These are phyloP conservation scores for Halophytophthora polymorphica DNA, from an alignment of 352 stramenopile species.

Conservation along the genomic window DNA sequence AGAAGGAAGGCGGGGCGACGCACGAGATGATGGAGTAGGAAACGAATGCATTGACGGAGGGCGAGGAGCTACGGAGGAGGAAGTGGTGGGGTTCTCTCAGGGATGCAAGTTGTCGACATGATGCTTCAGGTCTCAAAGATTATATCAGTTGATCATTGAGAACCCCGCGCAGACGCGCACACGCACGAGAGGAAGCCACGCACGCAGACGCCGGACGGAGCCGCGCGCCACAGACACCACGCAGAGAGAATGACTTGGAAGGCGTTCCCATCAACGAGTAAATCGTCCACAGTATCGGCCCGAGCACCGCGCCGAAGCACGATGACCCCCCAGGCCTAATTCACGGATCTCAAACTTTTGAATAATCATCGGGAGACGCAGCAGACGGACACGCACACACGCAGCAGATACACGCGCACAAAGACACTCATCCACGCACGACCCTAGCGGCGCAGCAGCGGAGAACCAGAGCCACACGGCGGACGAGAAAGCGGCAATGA, in stretches of 20 bases:
- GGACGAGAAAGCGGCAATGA: no score
- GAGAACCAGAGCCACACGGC: no score
- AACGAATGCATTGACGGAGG: background rate
- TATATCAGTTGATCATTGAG: constrained; percentile 86
- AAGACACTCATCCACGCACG: constrained; percentile 1
- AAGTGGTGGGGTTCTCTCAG: constrained; percentile 56
- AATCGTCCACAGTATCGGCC: constrained; percentile 65
- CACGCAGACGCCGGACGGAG: no score
- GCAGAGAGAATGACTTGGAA: no score
- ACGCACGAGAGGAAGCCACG: background rate
- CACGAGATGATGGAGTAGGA: background rate
- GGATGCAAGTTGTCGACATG: constrained; percentile 56
- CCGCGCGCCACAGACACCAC: no score
- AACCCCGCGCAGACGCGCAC: constrained; percentile 9
- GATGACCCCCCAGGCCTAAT: constrained; percentile 39
- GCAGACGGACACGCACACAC: constrained; percentile 8
- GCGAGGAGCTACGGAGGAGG: background rate
- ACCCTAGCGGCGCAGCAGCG: no score
- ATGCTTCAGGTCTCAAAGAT: constrained; percentile 83
- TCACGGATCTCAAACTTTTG: constrained; percentile 87
- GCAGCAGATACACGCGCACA: background rate
- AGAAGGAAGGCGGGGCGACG: background rate
- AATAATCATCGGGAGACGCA: constrained; percentile 63
- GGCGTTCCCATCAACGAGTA: constrained; percentile 62
- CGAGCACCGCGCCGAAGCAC: constrained; percentile 18